A percentile compares a stretch with the other conserved stretches of the same genome.
Conservation (phyloP, 371 early-diverging fungal species). For the Rhizopus sp. region DNA sequence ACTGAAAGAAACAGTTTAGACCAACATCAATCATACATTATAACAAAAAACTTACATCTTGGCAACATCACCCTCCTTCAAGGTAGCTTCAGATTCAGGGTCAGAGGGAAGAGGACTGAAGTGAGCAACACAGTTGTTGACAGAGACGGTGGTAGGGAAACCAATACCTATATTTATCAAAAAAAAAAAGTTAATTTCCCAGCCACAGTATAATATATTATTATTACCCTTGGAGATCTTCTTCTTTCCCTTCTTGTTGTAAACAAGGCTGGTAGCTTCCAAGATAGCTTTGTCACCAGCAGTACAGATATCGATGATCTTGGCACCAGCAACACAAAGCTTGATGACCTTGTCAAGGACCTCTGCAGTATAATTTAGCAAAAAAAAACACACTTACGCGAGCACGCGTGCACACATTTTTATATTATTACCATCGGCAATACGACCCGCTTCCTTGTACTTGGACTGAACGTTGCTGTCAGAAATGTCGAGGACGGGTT, state of each 20-base stretch:
- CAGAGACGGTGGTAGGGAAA: slow-evolving; percentile 84
- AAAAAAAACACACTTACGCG: not conserved
- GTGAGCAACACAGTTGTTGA: slow-evolving; percentile 88
- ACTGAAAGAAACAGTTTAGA: slow-evolving; percentile 25
- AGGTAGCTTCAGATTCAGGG: slow-evolving; percentile 53
- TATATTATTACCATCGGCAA: slow-evolving; percentile 71
- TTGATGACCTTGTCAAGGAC: slow-evolving; percentile 72
- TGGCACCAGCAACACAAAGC: slow-evolving; percentile 73
- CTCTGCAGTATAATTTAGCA: slow-evolving; percentile 34
- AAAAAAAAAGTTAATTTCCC: slow-evolving; percentile 13
- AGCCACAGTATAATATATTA: slow-evolving; percentile 12
- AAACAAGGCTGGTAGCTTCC: slow-evolving; percentile 58
- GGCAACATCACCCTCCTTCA: slow-evolving; percentile 86
- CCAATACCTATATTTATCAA: slow-evolving; percentile 67
- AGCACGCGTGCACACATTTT: not conserved
- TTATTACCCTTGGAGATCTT: slow-evolving; percentile 67
- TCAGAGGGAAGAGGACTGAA: slow-evolving; percentile 77
- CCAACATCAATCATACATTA: not conserved
- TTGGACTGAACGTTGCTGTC: slow-evolving; percentile 78
- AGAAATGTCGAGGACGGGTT: slow-evolving; percentile 32
- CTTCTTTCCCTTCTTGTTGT: slow-evolving; percentile 54
- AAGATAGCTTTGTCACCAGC: slow-evolving; percentile 80
- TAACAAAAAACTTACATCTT: slow-evolving; percentile 67
- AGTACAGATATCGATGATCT: slow-evolving; percentile 78
- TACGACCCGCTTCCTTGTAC: slow-evolving; percentile 87